Evolutionary conservation across 805 yeast genomes (phyloP).

Genomic region (Candida coleopterorum): DNA sequence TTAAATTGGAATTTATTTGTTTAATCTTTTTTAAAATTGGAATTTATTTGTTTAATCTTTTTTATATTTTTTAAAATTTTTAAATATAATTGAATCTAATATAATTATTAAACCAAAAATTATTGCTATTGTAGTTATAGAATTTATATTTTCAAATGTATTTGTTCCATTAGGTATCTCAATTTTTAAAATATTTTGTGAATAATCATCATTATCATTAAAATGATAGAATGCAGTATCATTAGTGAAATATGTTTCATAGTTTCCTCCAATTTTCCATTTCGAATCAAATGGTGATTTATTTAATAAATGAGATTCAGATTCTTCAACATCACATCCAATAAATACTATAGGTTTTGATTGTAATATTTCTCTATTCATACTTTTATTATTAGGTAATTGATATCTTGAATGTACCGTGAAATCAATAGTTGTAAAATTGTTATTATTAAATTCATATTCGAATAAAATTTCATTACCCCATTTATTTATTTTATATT

Average conservation of each 20-base stretch:
- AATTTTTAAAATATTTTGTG: not conserved
- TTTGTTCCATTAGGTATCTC: constrained; percentile 9
- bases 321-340: constrained; percentile 32
- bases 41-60: constrained; percentile 31
- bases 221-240: constrained; percentile 37
- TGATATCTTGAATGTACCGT: constrained; percentile 40
- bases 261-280: constrained; percentile 19
- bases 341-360: constrained; percentile 27
- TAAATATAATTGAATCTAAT: constrained; percentile 2
- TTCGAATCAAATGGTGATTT: constrained; percentile 35
- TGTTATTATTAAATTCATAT: constrained; percentile 18
- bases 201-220: not conserved
- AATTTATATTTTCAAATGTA: constrained; percentile 8
- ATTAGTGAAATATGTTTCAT: constrained; percentile 33
- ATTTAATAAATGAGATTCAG: constrained; percentile 19
- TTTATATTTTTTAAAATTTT: constrained; percentile 4
- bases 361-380: constrained; percentile 11
- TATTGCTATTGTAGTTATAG: constrained; percentile 8
- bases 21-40: constrained; percentile 25
- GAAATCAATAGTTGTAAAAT: constrained; percentile 15
- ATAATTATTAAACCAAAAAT: constrained; percentile 8
- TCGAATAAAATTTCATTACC: constrained; percentile 36
- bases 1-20: constrained; percentile 47
- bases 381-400: constrained; percentile 17
- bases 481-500: constrained; percentile 32